Evolutionary conservation across 176 grass and related monocot genomes (phyloP).

Genomic region (Carex cristatella): DNA sequence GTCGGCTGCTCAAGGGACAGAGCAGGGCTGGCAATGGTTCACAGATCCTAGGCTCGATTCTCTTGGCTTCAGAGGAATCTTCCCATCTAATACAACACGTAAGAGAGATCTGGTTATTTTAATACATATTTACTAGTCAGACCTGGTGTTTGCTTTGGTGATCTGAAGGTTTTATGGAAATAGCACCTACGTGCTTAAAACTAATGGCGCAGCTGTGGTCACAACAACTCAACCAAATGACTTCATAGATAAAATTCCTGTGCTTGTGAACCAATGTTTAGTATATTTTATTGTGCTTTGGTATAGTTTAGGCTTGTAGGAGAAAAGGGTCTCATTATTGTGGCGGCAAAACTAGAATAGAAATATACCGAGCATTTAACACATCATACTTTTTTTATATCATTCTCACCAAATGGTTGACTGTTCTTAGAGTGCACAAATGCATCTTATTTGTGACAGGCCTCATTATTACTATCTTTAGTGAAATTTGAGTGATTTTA

Average conservation of each 20-base stretch:
- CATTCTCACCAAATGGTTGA: not conserved
- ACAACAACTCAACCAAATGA: not conserved
- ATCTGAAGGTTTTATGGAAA: not conserved
- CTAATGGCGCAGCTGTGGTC: not conserved
- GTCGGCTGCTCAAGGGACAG: slow-evolving; percentile 53
- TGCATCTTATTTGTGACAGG: not conserved
- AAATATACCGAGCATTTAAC: not conserved
- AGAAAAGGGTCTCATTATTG: not conserved
- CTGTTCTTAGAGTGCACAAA: not conserved
- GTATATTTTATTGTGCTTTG: not conserved
- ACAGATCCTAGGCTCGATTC: slow-evolving; percentile 68
- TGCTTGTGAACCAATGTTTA: not conserved
- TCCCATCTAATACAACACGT: slow-evolving; percentile 69
- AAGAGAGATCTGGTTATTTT: slow-evolving; percentile 11
- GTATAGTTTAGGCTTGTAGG: not conserved
- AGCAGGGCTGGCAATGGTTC: slow-evolving; percentile 80
- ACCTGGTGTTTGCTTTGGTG: not conserved
- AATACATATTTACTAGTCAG: not conserved
- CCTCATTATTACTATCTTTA: not conserved
- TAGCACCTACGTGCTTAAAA: not conserved
- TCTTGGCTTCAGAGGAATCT: slow-evolving; percentile 91
- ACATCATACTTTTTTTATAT: not conserved
- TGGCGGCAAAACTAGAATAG: not conserved
- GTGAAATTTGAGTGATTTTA: not conserved
- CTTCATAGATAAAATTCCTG: not conserved